Evolutionary conservation across 495 filamentous ascomycete species (phyloP), one percentile per base, ranked within the genome.

Genomic region (Hypoxylon trugodes): DNA sequence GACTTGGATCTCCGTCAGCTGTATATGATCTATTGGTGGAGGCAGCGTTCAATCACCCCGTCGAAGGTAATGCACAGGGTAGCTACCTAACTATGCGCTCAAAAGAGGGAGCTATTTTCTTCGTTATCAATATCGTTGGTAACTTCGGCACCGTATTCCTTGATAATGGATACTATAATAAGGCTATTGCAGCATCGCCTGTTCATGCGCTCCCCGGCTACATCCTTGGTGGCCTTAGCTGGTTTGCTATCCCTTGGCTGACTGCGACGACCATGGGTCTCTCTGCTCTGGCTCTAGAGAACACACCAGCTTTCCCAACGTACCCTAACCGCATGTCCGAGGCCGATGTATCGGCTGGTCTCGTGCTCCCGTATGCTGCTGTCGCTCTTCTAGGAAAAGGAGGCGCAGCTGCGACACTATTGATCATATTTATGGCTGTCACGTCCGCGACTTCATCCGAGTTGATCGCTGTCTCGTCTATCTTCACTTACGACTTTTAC

Each of bases 181-280:
- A 97, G 74, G 93, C 93, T 35, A 96, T 97, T 56, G 92, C 93
- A n/a, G 93, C 93, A 4, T 89, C 86, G 25, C 92, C 92, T 1
- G 89, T 94, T 2, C 89, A 93, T 58, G 93, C 93, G 5, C 89
- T 98, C 43, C 94, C 94, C 4, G 94, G 94, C 25, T 98, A 98
- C 65, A 89, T 97, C 37, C 81, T 96, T 42, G 94, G 94, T 19
- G 94, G 94, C 35, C 82, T 97, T 1, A 88, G 83, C 66, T 98
- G 93, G 93, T 97, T 98, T 57, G 94, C 94, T 6, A 96, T 98
- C 53, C 94, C 94, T 15, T 98, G 92, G 92, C 83, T 97, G 16
- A 88, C 85, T 26, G 93, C 93, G 2, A 97, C 90, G 7, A 97
- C 93, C 12, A 93, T 97, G 91, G 94, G 94, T 25, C 84, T 97